These are phyloP conservation scores for Solanum sejunctum DNA, from an alignment of 257 asterid genomes.

Conservation along the genomic window DNA sequence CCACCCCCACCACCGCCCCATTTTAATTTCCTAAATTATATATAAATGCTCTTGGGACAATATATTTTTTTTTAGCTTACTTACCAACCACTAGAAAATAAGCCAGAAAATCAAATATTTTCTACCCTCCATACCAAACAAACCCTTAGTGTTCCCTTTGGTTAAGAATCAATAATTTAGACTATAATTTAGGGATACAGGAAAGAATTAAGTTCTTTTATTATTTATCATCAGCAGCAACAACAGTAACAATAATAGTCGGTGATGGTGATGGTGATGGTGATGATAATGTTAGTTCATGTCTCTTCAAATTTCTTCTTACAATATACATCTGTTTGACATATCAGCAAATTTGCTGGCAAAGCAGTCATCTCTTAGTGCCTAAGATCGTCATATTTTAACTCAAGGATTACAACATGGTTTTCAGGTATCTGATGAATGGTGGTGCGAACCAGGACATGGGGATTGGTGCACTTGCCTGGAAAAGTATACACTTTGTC, in stretches of 20 bases:
- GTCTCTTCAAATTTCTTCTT: background rate
- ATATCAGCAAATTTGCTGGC: background rate
- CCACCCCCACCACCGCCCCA: background rate
- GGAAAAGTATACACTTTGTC: slow-evolving; percentile 77
- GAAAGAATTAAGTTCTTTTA: background rate
- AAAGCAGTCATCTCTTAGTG: background rate
- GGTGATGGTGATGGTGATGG: background rate
- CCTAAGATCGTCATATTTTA: background rate
- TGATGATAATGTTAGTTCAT: background rate
- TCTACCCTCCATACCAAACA: background rate
- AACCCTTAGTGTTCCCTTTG: background rate
- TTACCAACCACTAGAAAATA: background rate
- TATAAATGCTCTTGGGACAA: background rate
- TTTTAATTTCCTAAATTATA: background rate
- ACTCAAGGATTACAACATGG: background rate
- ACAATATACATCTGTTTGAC: background rate
- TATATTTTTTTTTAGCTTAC: background rate
- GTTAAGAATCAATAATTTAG: background rate
- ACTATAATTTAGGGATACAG: background rate
- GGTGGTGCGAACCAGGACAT: slow-evolving; percentile 99
- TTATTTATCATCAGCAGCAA: background rate
- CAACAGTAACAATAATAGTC: background rate
- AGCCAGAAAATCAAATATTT: background rate
- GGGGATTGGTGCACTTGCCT: slow-evolving; percentile 36
- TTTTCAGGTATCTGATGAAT: slow-evolving; percentile 66